Base-by-base conservation (phyloP, 1,284 basidiomycete genomes). In the Ceratobasidium sp. region DNA sequence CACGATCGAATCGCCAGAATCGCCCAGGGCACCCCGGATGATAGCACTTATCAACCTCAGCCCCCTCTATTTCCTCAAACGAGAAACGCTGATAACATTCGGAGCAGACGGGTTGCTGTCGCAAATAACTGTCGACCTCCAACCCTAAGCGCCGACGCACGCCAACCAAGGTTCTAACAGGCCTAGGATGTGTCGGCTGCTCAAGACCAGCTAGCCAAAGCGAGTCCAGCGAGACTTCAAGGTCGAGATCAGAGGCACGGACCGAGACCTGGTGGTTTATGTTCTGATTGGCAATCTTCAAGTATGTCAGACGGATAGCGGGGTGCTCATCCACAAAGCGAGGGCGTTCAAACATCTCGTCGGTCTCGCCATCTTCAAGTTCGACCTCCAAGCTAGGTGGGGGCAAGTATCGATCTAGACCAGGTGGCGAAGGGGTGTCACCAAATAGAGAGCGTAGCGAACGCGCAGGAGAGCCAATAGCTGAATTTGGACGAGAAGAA, bases 271-370 rank as follows among this genome's bases (percentile, higher is more conserved):
- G 56, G 22, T 57, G 31, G 3, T 19, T 24, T 3, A 57, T 57
- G 15, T 36, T 33, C 14, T n/a, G 19, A 14, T 24, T 14, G 11
- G 56, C 53, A 27, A 22, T 22, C 7, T 33, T 57, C 7, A 57
- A 31, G 15, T 57, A 57, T 2, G 14, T 57, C 24, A 57, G 19
- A 14, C 31, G 56, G 33, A 57, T 57, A 1, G 56, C 9, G 7
- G 9, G 8, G 14, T 57, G 56, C 31, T 36, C 31, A 15, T 36
- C n/a, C 15, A 57, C 24, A 33, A 33, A 57, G 2, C 29, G 31
- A n/a, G 56, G 56, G 14, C 31, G 56, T 14, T 36, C 56, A 22
- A 57, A 57, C 56, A 57, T 57, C 8, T 57, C 56, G 14, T 11
- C 19, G 6, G 31, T 6, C 8, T 57, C 56, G 14, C 29, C 31